Evolutionary conservation across 176 grass and related monocot species (phyloP), one percentile per base, ranked within the genome.

Genomic region (Ensete ventricosum): DNA sequence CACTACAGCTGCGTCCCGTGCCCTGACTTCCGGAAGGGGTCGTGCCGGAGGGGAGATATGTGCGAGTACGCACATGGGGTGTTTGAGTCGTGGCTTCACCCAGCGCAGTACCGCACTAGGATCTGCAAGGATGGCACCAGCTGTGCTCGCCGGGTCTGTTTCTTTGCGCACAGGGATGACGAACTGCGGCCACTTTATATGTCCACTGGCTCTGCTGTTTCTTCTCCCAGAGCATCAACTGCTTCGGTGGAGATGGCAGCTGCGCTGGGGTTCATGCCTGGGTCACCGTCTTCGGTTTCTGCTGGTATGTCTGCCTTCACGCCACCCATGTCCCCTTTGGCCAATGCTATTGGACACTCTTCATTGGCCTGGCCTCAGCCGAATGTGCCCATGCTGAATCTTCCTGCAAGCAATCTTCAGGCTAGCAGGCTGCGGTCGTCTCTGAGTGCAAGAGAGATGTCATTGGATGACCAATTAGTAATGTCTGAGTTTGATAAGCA

Each of bases 11-110:
- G 87, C 8, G 92, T 96, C 12, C 92, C 92, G 21, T 96, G 92
- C 83, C 92, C 92, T 54, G 88, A 88, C 63, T 96, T 96, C 68
- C 89, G 92, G 23, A 80, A 85, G 53, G 89, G 87, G 14, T 86
- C 89, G 23, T 96, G 92, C 55, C 83, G 87, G 17, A 80, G 84
- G 0, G 85, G 84, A 0, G 92, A 96, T 67, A 85, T 72, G 71
- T 96, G 89, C 2, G 92, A 96, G 85, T 96, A 89, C 19, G 84
- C 92, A 5, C 92, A 96, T 60, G 89, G 92, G 24, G 92, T 96
- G 3, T 96, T 96, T 0, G 92, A 96, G 89, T 85, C 89, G 75
- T 96, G 92, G 92, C 89, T 96, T 57, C 92, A 96, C 83, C 92
- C 89, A 3, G 84, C 85, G 1, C 89, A 96, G 85, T 96, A 96